Conservation (phyloP, 169 alveolate genomes). For the Eimeria zaria region DNA sequence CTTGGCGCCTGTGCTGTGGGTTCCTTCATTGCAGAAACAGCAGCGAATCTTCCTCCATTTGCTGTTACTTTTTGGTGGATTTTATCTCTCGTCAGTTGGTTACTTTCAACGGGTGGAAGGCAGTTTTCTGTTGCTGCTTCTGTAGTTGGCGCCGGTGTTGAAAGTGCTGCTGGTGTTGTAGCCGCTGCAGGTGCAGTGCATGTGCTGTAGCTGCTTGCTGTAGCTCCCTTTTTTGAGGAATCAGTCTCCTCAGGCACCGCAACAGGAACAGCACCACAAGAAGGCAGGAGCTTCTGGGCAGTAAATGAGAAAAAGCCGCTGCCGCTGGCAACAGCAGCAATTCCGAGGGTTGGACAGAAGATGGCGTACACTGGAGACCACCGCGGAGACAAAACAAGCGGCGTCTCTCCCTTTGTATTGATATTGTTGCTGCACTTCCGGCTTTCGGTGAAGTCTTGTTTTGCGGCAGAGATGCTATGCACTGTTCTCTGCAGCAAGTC, state of each 20-base stretch:
- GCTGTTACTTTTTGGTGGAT: neutral
- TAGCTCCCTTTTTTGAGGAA: neutral
- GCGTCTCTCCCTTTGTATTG: constrained; percentile 6
- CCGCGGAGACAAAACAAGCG: neutral
- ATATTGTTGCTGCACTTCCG: constrained; percentile 1
- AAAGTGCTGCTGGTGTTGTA: neutral
- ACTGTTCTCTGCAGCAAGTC: constrained; percentile 23
- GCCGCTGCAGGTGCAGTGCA: constrained; percentile 17
- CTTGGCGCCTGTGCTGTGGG: neutral
- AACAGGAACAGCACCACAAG: neutral
- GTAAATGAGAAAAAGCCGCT: neutral
- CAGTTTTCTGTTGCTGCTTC: neutral
- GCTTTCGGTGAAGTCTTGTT: neutral
- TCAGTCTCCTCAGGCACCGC: neutral
- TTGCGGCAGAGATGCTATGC: neutral
- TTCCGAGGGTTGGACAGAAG: constrained; percentile 20
- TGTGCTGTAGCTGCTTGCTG: constrained; percentile 27
- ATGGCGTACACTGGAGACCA: constrained; percentile 24
- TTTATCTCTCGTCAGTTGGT: neutral
- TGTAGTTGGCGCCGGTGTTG: neutral
- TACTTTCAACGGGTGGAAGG: neutral
- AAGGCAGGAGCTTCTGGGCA: neutral
- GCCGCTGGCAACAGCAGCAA: constrained; percentile 37
- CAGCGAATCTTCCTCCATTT: neutral
- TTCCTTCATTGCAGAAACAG: neutral